Evolutionary conservation across 306 rosid species (phyloP).

Genomic region (Crotalaria pallida): DNA sequence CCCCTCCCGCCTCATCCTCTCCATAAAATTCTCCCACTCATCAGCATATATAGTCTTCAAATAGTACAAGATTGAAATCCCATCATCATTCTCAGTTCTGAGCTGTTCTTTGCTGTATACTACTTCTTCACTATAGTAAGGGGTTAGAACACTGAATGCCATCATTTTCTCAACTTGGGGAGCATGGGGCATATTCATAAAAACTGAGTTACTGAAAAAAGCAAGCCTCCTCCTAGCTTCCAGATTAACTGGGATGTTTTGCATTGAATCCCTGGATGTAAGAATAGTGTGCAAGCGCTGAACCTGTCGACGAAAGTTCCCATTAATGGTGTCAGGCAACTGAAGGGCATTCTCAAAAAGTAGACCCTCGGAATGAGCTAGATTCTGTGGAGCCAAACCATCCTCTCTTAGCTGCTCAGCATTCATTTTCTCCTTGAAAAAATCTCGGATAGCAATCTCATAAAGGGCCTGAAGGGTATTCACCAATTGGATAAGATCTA

Average conservation of each 20-base stretch:
- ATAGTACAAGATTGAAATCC: slow-evolving; percentile 71
- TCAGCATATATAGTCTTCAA: slow-evolving; percentile 78
- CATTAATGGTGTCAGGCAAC: slow-evolving; percentile 44
- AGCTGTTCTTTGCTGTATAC: slow-evolving; percentile 73
- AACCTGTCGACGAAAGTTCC: slow-evolving; percentile 56
- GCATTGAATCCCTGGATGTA: slow-evolving; percentile 81
- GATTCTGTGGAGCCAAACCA: slow-evolving; percentile 65
- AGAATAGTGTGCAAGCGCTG: slow-evolving; percentile 83
- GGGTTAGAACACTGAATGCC: slow-evolving; percentile 91
- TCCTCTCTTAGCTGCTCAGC: slow-evolving; percentile 54
- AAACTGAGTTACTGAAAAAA: slow-evolving; percentile 86
- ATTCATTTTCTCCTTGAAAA: slow-evolving; percentile 65
- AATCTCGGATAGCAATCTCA: slow-evolving; percentile 65
- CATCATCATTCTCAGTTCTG: slow-evolving; percentile 86
- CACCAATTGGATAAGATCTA: slow-evolving; percentile 48
- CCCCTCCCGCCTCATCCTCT: slow-evolving; percentile 87
- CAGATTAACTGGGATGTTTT: slow-evolving; percentile 69
- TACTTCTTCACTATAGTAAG: slow-evolving; percentile 88
- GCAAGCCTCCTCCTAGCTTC: slow-evolving; percentile 85
- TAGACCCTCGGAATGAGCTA: slow-evolving; percentile 38
- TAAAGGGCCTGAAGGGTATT: slow-evolving; percentile 78
- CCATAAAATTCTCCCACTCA: slow-evolving; percentile 89
- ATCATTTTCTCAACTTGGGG: slow-evolving; percentile 97
- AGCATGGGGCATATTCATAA: slow-evolving; percentile 92
- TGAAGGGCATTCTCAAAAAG: slow-evolving; percentile 63